Evolutionary conservation across 768 basidiomycete species (phyloP).

Genomic region (Termitomyces sp.): DNA sequence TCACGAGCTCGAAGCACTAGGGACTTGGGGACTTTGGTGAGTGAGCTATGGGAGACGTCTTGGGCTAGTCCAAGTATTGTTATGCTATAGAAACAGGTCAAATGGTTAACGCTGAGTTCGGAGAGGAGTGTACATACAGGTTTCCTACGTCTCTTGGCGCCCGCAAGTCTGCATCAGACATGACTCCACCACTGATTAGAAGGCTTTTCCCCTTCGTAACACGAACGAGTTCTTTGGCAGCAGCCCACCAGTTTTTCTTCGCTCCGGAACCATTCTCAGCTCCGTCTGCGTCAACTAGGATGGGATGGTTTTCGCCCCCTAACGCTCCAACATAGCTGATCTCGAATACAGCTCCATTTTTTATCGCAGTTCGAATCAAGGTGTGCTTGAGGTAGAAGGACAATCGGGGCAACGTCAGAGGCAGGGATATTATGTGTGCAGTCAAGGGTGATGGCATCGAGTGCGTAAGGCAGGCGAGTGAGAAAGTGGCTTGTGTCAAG

Average conservation of each 20-base stretch:
- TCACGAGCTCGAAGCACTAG: constrained; percentile 69
- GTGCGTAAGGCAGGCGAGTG: constrained; percentile 76
- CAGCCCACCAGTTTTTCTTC: constrained; percentile 84
- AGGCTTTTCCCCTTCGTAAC: constrained; percentile 80
- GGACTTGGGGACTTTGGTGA: constrained; percentile 58
- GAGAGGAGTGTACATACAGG: constrained; percentile 41
- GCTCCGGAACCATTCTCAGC: constrained; percentile 48
- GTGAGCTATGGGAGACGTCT: constrained; percentile 60
- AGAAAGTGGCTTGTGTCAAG: constrained; percentile 67
- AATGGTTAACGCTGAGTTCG: constrained; percentile 1
- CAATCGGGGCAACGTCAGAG: constrained; percentile 71
- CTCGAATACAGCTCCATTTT: constrained; percentile 82
- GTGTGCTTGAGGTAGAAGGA: constrained; percentile 84
- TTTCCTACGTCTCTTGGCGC: constrained; percentile 73
- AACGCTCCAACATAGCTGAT: constrained; percentile 74
- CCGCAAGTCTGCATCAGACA: constrained; percentile 57
- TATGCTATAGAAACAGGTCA: constrained; percentile 36
- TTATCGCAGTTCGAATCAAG: constrained; percentile 71
- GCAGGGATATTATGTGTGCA: constrained; percentile 76
- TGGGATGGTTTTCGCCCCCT: constrained; percentile 51
- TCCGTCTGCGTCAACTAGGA: constrained; percentile 38
- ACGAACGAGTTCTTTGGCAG: constrained; percentile 68
- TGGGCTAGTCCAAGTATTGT: constrained; percentile 64
- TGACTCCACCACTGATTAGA: constrained; percentile 65
- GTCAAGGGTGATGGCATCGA: constrained; percentile 71